Conservation (phyloP, 164 flowering plant genomes). For the Dillenia turbinata region DNA sequence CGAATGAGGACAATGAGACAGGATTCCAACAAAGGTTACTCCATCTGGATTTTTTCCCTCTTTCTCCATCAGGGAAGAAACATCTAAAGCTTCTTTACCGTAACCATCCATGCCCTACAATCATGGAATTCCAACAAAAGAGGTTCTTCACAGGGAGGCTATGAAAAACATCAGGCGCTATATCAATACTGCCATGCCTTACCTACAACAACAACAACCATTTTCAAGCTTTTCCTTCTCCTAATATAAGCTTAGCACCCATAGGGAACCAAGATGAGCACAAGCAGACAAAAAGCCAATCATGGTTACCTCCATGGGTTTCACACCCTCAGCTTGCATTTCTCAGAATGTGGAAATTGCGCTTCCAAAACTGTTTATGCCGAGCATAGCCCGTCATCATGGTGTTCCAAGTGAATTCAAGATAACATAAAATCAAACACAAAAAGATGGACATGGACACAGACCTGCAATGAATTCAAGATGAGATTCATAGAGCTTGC, state of each 20-base stretch:
- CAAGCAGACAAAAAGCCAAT: no score
- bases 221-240: constrained; percentile 19
- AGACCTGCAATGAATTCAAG: no score
- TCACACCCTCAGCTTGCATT: constrained; percentile 31
- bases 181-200: constrained; percentile 33
- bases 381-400: constrained; percentile 30
- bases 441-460: no score
- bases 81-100: constrained; percentile 33
- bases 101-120: constrained; percentile 37
- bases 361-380: constrained; percentile 12
- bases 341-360: constrained; percentile 21
- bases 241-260: constrained; percentile 34
- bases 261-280: constrained; percentile 43
- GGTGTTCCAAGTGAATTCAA: no score
- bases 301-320: constrained; percentile 34
- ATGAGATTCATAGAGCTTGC: no score
- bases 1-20: constrained; percentile 37
- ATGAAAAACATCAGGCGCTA: constrained; percentile 31
- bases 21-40: constrained; percentile 39
- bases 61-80: constrained; percentile 24
- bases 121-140: constrained; percentile 36
- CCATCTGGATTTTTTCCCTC: constrained; percentile 28
- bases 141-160: constrained; percentile 22
- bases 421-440: no score
- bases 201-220: constrained; percentile 28